Conservation (phyloP, 192 early-diverging fungal genomes). For the Coemansia sp. region DNA sequence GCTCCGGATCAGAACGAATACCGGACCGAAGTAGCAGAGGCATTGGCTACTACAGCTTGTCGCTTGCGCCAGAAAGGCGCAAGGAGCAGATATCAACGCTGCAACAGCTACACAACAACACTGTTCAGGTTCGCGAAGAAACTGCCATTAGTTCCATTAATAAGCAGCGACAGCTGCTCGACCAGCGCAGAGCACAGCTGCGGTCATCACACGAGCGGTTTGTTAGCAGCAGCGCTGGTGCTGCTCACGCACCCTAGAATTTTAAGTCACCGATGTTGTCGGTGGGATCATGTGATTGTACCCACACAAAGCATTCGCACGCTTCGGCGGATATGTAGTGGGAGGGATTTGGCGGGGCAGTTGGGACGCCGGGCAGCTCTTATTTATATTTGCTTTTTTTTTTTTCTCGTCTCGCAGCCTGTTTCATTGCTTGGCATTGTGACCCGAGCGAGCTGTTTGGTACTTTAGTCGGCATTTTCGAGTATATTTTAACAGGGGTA, state of each 20-base stretch:
- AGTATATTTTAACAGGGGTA: background rate
- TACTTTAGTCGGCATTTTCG: background rate
- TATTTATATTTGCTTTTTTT: background rate
- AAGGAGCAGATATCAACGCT: slow-evolving; percentile 21
- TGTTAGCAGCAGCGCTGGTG: too few species aligned
- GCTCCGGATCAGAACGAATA: background rate
- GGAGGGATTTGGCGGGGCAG: too few species aligned
- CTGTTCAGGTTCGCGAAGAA: slow-evolving; percentile 4
- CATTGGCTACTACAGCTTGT: slow-evolving; percentile 22
- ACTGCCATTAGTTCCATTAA: slow-evolving; percentile 7
- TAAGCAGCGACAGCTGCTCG: slow-evolving; percentile 11
- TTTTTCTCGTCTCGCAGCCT: background rate
- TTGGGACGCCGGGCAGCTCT: background rate
- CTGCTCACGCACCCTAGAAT: too few species aligned
- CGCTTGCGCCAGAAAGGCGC: slow-evolving; percentile 12
- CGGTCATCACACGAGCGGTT: background rate
- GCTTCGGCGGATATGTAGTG: too few species aligned
- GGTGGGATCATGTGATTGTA: slow-evolving; percentile 17
- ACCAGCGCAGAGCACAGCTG: slow-evolving; percentile 9
- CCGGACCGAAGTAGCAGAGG: slow-evolving; percentile 5
- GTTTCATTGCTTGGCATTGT: background rate
- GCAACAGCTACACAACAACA: slow-evolving; percentile 17
- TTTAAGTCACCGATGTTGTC: too few species aligned
- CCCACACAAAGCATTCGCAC: slow-evolving; percentile 3
- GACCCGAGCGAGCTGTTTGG: background rate